Evolutionary conservation across 371 early-diverging fungal species (phyloP).

Genomic region (Nosema bombycis): DNA sequence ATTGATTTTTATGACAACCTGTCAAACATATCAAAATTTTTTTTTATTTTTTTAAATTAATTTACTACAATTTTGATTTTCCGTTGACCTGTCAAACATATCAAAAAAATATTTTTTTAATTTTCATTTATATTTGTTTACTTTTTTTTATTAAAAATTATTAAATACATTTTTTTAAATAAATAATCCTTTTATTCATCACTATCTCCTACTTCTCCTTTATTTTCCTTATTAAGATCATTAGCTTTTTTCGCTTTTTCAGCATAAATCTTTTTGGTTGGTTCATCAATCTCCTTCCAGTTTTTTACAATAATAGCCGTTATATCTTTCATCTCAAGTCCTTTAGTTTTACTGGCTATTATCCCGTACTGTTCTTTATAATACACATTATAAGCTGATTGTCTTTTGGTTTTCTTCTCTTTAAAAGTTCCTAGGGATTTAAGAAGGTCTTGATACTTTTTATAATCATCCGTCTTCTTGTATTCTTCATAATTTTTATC

Average conservation of each 20-base stretch:
- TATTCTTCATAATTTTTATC: constrained; percentile 55
- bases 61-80: no score
- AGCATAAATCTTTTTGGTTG: constrained; percentile 46
- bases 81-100: no score
- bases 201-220: neutral
- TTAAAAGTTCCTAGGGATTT: constrained; percentile 55
- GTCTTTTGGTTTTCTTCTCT: constrained; percentile 31
- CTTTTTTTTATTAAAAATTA: neutral
- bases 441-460: constrained; percentile 50
- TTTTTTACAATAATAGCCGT: constrained; percentile 51
- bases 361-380: constrained; percentile 54
- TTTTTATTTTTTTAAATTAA: no score
- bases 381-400: constrained; percentile 39
- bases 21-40: no score
- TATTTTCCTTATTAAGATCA: neutral
- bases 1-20: no score
- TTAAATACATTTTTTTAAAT: neutral
- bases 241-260: constrained; percentile 33
- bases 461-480: constrained; percentile 60
- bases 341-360: constrained; percentile 39
- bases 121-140: no score
- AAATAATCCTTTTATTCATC: constrained; percentile 2
- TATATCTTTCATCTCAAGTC: constrained; percentile 44
- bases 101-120: no score
- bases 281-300: constrained; percentile 50